Evolutionary conservation across 768 basidiomycete genomes (phyloP).

Genomic region (Boletus rufocinnamomeus): DNA sequence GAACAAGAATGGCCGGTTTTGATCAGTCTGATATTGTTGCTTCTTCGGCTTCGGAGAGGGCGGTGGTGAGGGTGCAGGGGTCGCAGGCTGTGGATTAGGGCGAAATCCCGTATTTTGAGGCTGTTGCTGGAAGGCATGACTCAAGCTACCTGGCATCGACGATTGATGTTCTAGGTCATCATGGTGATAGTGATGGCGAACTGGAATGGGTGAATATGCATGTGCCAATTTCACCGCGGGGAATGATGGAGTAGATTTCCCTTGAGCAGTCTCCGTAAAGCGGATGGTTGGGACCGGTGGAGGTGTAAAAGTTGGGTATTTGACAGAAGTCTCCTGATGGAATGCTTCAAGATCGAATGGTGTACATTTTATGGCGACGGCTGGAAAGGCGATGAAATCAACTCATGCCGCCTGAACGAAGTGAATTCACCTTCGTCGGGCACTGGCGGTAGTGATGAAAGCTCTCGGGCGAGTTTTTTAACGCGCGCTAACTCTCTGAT

Average conservation of each 20-base stretch:
- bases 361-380: conserved; percentile 79
- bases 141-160: conserved; percentile 39
- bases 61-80: conserved; percentile 90
- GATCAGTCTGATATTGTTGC: conserved; percentile 98
- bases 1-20: conserved; percentile 89
- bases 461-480: conserved; percentile 82
- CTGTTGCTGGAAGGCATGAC: conserved; percentile 39
- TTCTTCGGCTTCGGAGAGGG: conserved; percentile 91
- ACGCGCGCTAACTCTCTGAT: conserved; percentile 82
- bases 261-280: conserved; percentile 23
- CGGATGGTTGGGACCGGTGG: conserved; percentile 47
- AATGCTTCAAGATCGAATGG: conserved; percentile 91
- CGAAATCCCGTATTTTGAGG: conserved; percentile 31
- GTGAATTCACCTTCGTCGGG: conserved; percentile 47
- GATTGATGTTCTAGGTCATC: conserved; percentile 63
- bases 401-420: not conserved
- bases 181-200: conserved; percentile 93
- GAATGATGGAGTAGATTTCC: conserved; percentile 36
- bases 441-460: conserved; percentile 67
- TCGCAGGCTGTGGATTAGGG: conserved; percentile 67
- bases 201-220: conserved; percentile 89
- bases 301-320: conserved; percentile 92
- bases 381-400: conserved; percentile 33
- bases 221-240: conserved; percentile 75
- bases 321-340: conserved; percentile 86